A percentile compares a stretch with the other conserved stretches of the same genome.
These are phyloP conservation scores for Colletotrichum incanum DNA, from an alignment of 2,329 filamentous ascomycete species.

Conservation along the genomic window DNA sequence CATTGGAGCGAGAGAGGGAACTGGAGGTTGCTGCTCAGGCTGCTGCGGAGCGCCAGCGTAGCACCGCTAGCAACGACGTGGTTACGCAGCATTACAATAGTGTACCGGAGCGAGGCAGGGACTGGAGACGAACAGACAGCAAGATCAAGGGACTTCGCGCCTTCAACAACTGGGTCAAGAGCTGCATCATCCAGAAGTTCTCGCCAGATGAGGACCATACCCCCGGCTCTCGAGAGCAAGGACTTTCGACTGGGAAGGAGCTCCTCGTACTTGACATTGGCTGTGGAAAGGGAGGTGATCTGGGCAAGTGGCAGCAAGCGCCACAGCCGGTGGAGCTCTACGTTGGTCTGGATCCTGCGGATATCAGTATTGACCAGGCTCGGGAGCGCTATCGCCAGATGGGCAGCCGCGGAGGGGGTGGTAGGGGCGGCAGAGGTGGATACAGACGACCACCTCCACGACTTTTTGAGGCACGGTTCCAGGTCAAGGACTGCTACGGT, in stretches of 20 bases:
- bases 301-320: slow-evolving; percentile 96
- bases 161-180: slow-evolving; percentile 99
- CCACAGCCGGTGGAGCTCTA: slow-evolving; percentile 94
- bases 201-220: slow-evolving; percentile 83
- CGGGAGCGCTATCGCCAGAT: slow-evolving; percentile 86
- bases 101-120: slow-evolving; percentile 91
- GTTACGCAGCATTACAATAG: slow-evolving; percentile 97
- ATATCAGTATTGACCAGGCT: slow-evolving; percentile 93
- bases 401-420: slow-evolving; percentile 71
- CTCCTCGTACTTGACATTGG: slow-evolving; percentile 93
- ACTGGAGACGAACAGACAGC: slow-evolving; percentile 95
- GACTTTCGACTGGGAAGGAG: slow-evolving; percentile 68
- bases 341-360: slow-evolving; percentile 93
- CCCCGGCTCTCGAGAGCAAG: slow-evolving; percentile 71
- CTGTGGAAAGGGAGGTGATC: slow-evolving; percentile 95
- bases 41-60: slow-evolving; percentile 59
- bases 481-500: slow-evolving; percentile 93
- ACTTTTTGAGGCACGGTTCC: slow-evolving; percentile 89
- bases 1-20: slow-evolving; percentile 70
- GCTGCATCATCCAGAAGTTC: slow-evolving; percentile 96
- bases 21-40: slow-evolving; percentile 55
- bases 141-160: slow-evolving; percentile 94
- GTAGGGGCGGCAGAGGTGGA: slow-evolving; percentile 69
- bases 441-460: slow-evolving; percentile 65
- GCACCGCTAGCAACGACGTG: slow-evolving; percentile 82